phyloP scores from a whole-genome alignment of 1,139 yeast genomes.

The Lodderomyces oxycetoniae region DNA sequence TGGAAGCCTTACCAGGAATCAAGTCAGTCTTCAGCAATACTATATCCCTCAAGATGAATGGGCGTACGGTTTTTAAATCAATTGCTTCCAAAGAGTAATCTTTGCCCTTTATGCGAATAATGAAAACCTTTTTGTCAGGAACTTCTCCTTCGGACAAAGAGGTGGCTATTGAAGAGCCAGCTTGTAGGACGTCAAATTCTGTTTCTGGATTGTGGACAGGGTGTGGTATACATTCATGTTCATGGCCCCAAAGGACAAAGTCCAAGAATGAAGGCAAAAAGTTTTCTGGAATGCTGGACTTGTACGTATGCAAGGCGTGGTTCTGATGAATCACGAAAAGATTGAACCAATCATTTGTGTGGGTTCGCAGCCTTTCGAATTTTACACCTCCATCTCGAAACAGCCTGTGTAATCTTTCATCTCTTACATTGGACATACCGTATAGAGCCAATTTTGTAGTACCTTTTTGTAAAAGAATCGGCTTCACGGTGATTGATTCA shows the following conservation, averaged over 20 bases:
- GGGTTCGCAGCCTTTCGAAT: constrained; percentile 65
- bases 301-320: constrained; percentile 71
- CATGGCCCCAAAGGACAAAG: constrained; percentile 94
- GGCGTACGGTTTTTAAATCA: constrained; percentile 69
- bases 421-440: constrained; percentile 85
- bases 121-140: constrained; percentile 65
- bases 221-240: constrained; percentile 85
- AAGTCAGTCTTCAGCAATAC: constrained; percentile 51
- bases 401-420: constrained; percentile 78
- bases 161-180: constrained; percentile 94
- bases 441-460: constrained; percentile 75
- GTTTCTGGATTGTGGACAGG: constrained; percentile 62
- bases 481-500: constrained; percentile 71
- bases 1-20: constrained; percentile 60
- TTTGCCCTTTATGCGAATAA: constrained; percentile 58
- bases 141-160: constrained; percentile 85
- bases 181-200: constrained; percentile 78
- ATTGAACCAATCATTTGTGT: constrained; percentile 72
- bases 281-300: constrained; percentile 78
- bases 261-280: constrained; percentile 79
- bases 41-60: constrained; percentile 72
- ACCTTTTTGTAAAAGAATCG: constrained; percentile 80
- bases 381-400: constrained; percentile 77
- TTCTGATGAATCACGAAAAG: constrained; percentile 91
- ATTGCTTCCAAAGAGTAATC: constrained; percentile 63